Evolutionary conservation across 768 basidiomycete species (phyloP), one percentile per base, ranked within the genome.

Genomic region (Amyloporia xantha): DNA sequence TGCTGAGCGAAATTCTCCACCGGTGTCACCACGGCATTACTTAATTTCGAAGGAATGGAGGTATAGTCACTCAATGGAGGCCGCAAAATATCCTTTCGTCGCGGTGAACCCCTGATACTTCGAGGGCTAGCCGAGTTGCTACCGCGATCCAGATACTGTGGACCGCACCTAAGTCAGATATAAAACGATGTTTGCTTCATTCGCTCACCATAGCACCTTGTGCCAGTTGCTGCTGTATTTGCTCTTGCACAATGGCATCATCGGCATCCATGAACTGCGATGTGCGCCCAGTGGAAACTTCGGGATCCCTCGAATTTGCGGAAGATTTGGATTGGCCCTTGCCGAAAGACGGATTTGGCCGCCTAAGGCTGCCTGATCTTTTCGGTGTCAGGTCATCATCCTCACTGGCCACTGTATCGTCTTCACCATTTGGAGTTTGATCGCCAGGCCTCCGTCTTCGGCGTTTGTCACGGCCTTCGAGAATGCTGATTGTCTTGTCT

Each of bases 251-350:
- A 56, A 84, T 74, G 11, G 77, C 82, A 46, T 90, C 89, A 55
- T 92, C 89, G 3, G 90, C 90, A 63, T 92, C 90, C 84, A 90
- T 84, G 59, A 91, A 91, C 58, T 91, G 90, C 10, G 90, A 91
- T 2, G 76, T 74, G 5, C 79, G 78, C 15, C 80, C 80, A 59
- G 66, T 72, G 17, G 73, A 73, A 2, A 59, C 61, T 24, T 66
- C 66, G 3, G 76, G 74, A 21, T 54, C 54, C 35, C 78, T 73
- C 23, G 68, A 55, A 24, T 67, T 51, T 35, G 65, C 66, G 5
- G 56, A 26, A 2, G 50, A 48, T 50, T 68, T 70, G 11, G 60
- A 59, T 19, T 60, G 62, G 19, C 66, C 64, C 48, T 67, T 66
- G 27, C 55, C 60, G 19, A 68, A 58, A 2, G 62, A 56, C n/a